These are phyloP conservation scores for Aphanomyces cochlioides DNA, from an alignment of 352 stramenopile species.

Conservation along the genomic window DNA sequence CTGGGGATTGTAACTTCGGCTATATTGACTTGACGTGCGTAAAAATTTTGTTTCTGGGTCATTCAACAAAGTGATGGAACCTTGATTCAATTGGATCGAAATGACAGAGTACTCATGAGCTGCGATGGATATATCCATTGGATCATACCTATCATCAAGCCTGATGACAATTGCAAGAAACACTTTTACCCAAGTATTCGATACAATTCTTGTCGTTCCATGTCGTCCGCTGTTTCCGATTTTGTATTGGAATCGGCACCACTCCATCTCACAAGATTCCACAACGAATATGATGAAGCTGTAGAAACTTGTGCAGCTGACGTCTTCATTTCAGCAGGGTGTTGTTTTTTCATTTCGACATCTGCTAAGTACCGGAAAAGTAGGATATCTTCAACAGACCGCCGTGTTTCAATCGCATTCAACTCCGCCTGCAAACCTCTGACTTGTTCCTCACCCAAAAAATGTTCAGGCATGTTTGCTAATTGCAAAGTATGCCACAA, in stretches of 20 bases:
- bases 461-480: slow-evolving; percentile 44
- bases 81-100: slow-evolving; percentile 66
- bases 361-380: slow-evolving; percentile 84
- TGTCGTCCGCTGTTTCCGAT: slow-evolving; percentile 36
- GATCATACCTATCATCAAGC: slow-evolving; percentile 32
- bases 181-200: slow-evolving; percentile 81
- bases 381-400: slow-evolving; percentile 74
- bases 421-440: slow-evolving; percentile 32
- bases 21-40: slow-evolving; percentile 2
- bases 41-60: slow-evolving; percentile 61
- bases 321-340: neutral
- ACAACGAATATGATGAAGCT: neutral
- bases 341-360: slow-evolving; percentile 41
- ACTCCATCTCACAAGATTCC: slow-evolving; percentile 1
- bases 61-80: slow-evolving; percentile 69
- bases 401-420: slow-evolving; percentile 69
- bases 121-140: slow-evolving; percentile 50
- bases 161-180: neutral
- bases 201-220: slow-evolving; percentile 82
- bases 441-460: slow-evolving; percentile 23
- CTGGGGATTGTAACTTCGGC: slow-evolving; percentile 6
- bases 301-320: neutral
- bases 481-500: slow-evolving; percentile 52
- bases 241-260: neutral
- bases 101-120: slow-evolving; percentile 61